Percentiles rank a stretch among this genome's conserved stretches.
phyloP scores from a whole-genome alignment of 2,329 filamentous ascomycete genomes.

The Monascus ruber region DNA sequence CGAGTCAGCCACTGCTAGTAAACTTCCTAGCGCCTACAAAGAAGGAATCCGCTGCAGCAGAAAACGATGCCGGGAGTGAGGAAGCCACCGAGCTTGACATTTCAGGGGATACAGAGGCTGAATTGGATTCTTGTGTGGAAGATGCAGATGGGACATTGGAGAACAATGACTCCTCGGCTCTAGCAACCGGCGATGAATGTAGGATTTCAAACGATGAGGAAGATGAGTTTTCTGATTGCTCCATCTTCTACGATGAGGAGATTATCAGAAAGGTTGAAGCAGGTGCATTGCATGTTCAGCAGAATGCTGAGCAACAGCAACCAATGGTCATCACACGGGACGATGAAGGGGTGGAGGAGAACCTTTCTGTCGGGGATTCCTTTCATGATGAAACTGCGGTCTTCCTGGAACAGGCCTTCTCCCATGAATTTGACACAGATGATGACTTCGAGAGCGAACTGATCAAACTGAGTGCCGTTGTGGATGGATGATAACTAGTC shows the following conservation, averaged over 20 bases:
- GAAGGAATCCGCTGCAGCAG: slow-evolving; percentile 2
- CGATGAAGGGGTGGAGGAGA: neutral
- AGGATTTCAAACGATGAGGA: neutral
- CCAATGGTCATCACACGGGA: neutral
- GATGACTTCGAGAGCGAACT: neutral
- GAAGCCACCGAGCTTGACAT: neutral
- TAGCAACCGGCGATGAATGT: neutral
- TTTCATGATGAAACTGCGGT: neutral
- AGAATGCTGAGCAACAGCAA: neutral
- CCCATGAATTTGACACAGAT: neutral
- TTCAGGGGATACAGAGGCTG: neutral
- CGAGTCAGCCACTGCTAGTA: slow-evolving; percentile 24
- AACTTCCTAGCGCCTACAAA: slow-evolving; percentile 16
- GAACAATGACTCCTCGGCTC: neutral
- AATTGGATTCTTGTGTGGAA: neutral
- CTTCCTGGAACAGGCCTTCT: neutral
- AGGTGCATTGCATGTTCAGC: neutral
- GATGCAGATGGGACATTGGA: neutral
- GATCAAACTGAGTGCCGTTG: neutral
- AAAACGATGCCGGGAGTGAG: neutral
- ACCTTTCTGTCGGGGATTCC: neutral
- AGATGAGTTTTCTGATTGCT: neutral
- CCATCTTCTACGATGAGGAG: neutral
- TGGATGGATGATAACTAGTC: neutral
- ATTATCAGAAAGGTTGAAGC: neutral